Base-by-base conservation (phyloP, 306 rosid species). In the Leucaena leucocephala region DNA sequence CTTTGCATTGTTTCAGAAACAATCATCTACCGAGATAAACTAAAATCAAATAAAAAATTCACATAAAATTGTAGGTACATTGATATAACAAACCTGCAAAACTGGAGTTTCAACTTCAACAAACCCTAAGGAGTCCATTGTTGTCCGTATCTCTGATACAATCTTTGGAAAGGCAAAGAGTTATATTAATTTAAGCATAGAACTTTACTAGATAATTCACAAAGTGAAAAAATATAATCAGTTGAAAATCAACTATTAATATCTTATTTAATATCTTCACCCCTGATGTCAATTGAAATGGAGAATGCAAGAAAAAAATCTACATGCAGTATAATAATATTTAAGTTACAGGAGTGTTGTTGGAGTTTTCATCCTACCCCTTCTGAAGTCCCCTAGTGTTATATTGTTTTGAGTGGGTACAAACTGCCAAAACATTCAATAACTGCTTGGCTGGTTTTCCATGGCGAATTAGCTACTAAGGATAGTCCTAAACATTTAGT, bases 101-200 rank as follows among this genome's bases (percentile, higher is more conserved):
- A 95, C 98, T 82, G 99, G 99, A 84, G 97, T 95, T 88, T 95
- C 99, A 80, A 95, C 94, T 88, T 95, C 99, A 45, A 95, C 65
- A 49, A 87, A 95, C 49, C 97, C 97, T 68, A 87, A 77, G 75
- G 99, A 91, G 79, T 95, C 99, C 92, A 95, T 93, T 44, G 97
- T 90, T 80, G 80, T 85, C 45, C 98, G 93, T 80, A 95, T 88
- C 86, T 91, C 94, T 81, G 96, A 93, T 71, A 95, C 89, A 81
- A 91, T 89, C 99, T 95, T 74, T 59, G 49, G 76, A 88, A 67
- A 3, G 69, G 33, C 70, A 70, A 79, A 74, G 69, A 68, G 58
- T 62, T 73, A 52, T 39, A 45, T 62, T 52, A 44, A 50, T 77
- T 62, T 14, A 40, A n/a, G 40, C 52, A 74, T 2, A 75, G n/a